Evolutionary conservation across 768 basidiomycete species (phyloP).

Genomic region (Leccinum olivaceopallidum): DNA sequence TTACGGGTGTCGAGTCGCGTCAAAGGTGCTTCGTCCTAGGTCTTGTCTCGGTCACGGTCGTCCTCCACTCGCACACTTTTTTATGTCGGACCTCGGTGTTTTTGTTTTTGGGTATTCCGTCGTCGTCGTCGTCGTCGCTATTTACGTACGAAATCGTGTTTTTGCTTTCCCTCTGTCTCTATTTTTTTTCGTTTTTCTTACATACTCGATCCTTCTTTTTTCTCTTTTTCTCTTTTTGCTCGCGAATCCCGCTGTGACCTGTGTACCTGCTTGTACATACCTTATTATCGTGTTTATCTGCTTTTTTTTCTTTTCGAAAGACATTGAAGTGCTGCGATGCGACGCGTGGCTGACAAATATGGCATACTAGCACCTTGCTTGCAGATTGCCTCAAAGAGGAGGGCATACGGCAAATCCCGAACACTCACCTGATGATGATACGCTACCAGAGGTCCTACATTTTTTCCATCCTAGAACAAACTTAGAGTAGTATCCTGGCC

Average conservation of each 20-base stretch:
- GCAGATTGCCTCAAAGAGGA: no score
- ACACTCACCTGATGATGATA: no score
- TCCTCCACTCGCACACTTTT: not conserved
- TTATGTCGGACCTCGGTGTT: constrained; percentile 14
- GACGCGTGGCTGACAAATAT: no score
- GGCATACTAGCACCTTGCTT: no score
- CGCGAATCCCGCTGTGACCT: constrained; percentile 19
- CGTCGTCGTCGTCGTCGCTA: constrained; percentile 4
- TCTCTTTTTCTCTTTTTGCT: constrained; percentile 11
- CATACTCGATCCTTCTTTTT: not conserved
- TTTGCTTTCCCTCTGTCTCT: constrained; percentile 2
- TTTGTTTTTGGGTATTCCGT: constrained; percentile 6
- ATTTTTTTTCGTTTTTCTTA: not conserved
- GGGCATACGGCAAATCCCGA: no score
- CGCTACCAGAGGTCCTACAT: no score
- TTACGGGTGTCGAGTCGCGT: constrained; percentile 65
- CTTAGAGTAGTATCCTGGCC: no score
- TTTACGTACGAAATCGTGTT: constrained; percentile 18
- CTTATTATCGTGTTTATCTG: constrained; percentile 37
- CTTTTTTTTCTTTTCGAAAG: not conserved
- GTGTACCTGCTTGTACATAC: constrained; percentile 38
- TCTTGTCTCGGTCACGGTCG: not conserved
- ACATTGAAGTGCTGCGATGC: no score
- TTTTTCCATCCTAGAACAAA: no score
- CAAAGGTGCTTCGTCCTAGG: constrained; percentile 22